Percentiles rank a stretch among this genome's conserved stretches.
Evolutionary conservation across 352 stramenopile genomes (phyloP).

Genomic region (Phytophthora agathidicida): DNA sequence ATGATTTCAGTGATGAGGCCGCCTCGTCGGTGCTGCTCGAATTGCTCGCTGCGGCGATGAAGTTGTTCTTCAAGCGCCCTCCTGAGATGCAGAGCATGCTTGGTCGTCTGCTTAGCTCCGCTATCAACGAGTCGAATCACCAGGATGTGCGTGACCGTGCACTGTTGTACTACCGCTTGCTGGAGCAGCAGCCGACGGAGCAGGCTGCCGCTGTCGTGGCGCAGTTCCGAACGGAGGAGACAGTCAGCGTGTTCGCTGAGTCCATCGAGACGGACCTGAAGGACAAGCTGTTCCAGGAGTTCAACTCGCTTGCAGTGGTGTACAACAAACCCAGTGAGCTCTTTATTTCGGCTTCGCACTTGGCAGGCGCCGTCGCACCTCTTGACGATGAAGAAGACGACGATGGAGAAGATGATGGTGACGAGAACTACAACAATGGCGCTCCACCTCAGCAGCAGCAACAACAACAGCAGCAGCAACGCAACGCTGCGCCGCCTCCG

Average conservation of each 20-base stretch:
- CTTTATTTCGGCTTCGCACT: slow-evolving; percentile 91
- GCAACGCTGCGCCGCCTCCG: slow-evolving; percentile 34
- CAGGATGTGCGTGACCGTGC: slow-evolving; percentile 97
- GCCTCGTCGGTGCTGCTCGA: slow-evolving; percentile 92
- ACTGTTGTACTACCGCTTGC: slow-evolving; percentile 97
- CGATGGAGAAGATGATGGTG: slow-evolving; percentile 50
- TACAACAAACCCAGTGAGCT: slow-evolving; percentile 97
- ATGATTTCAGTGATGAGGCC: slow-evolving; percentile 92
- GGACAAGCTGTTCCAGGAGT: slow-evolving; percentile 94
- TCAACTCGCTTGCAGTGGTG: slow-evolving; percentile 97
- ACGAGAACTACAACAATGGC: slow-evolving; percentile 31
- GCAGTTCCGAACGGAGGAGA: slow-evolving; percentile 74
- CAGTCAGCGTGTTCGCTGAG: slow-evolving; percentile 88
- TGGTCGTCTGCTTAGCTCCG: slow-evolving; percentile 92
- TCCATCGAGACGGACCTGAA: slow-evolving; percentile 86
- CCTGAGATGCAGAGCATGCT: slow-evolving; percentile 98
- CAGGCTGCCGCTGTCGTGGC: slow-evolving; percentile 90
- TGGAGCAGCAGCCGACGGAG: slow-evolving; percentile 93
- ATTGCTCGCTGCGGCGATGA: slow-evolving; percentile 95
- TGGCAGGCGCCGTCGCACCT: slow-evolving; percentile 39
- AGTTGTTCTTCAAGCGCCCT: slow-evolving; percentile 98
- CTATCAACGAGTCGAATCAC: slow-evolving; percentile 95
- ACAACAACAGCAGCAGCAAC: slow-evolving; percentile 46
- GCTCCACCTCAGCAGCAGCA: slow-evolving; percentile 43
- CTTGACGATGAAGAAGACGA: slow-evolving; percentile 54